Percentiles rank a stretch among this genome's conserved stretches.
Evolutionary conservation across 2,329 filamentous ascomycete genomes (phyloP).

Genomic region (Colletotrichum chlorophyti): DNA sequence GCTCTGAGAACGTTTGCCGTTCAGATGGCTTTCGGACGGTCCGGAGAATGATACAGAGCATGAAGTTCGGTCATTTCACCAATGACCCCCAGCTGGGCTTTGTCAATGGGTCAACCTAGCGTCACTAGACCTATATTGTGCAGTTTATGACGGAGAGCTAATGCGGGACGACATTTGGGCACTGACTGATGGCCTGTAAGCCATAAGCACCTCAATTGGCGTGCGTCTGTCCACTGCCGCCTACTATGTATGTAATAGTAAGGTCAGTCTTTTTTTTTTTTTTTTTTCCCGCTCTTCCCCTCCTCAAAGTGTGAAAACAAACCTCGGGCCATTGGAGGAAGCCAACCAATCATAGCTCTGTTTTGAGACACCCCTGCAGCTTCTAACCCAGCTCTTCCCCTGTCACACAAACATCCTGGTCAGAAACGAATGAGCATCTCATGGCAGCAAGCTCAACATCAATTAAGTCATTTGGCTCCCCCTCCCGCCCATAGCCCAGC

Average conservation of each 20-base stretch:
- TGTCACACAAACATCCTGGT: conserved; percentile 20
- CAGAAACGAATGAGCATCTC: conserved; percentile 23
- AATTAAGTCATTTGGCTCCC: conserved; percentile 24
- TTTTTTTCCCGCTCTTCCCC: background rate
- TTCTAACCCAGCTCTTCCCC: conserved; percentile 19
- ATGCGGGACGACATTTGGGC: too few species aligned
- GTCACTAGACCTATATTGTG: too few species aligned
- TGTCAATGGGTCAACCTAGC: conserved; percentile 6
- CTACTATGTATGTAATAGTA: too few species aligned
- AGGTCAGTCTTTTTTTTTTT: too few species aligned
- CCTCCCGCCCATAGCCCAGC: conserved; percentile 2
- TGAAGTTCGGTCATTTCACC: conserved; percentile 14
- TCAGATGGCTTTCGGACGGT: conserved; percentile 25
- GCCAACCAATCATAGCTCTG: conserved; percentile 3
- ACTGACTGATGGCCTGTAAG: background rate
- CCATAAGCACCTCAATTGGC: conserved; percentile 14
- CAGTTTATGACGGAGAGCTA: too few species aligned
- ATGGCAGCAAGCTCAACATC: conserved; percentile 24
- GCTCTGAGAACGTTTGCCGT: too few species aligned
- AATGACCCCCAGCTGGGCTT: background rate
- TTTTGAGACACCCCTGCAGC: conserved; percentile 19
- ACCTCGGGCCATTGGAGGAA: conserved; percentile 11
- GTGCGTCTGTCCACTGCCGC: conserved; percentile 17
- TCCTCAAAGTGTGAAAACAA: conserved; percentile 1
- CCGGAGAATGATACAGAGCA: conserved; percentile 10